A percentile compares a stretch with the other conserved stretches of the same genome.
These are phyloP conservation scores for Neonothopanus nambi DNA, from an alignment of 1,284 basidiomycete genomes.

Conservation along the genomic window DNA sequence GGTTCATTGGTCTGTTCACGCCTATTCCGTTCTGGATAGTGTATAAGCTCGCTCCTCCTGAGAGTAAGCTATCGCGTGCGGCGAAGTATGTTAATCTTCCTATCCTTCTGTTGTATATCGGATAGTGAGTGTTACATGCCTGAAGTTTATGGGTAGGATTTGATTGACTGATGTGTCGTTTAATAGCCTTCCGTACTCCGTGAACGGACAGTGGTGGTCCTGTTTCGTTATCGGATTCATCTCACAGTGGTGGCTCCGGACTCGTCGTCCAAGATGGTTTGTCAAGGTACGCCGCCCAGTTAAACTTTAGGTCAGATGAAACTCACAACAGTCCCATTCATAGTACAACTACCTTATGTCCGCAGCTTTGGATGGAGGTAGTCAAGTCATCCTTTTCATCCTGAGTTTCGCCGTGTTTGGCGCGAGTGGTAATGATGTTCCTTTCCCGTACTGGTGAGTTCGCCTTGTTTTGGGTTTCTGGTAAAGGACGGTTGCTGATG, in stretches of 20 bases:
- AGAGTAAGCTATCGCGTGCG: slow-evolving; percentile 29
- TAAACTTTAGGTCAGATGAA: not conserved
- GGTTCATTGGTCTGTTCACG: slow-evolving; percentile 47
- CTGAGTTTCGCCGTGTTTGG: slow-evolving; percentile 68
- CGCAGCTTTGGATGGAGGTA: slow-evolving; percentile 48
- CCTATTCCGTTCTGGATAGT: slow-evolving; percentile 53
- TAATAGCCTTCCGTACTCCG: slow-evolving; percentile 50
- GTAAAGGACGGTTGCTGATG: not conserved
- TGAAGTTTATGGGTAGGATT: no score
- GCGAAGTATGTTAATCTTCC: slow-evolving; percentile 52
- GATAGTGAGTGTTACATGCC: slow-evolving; percentile 37
- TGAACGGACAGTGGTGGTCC: slow-evolving; percentile 54
- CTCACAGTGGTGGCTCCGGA: slow-evolving; percentile 51
- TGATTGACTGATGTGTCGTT: no score
- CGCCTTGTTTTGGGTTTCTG: not conserved
- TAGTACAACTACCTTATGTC: slow-evolving; percentile 40
- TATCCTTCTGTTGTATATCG: slow-evolving; percentile 50
- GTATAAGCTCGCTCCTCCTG: slow-evolving; percentile 37
- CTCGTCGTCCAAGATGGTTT: slow-evolving; percentile 46
- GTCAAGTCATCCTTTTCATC: slow-evolving; percentile 48
- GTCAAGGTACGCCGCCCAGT: slow-evolving; percentile 40
- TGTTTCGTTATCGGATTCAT: slow-evolving; percentile 48
- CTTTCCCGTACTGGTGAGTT: slow-evolving; percentile 48
- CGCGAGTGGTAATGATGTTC: slow-evolving; percentile 57
- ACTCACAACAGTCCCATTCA: not conserved